Percentiles rank a stretch among this genome's conserved stretches.
phyloP scores from a whole-genome alignment of 441 rosid genomes.

The Erysimum pusillum region DNA sequence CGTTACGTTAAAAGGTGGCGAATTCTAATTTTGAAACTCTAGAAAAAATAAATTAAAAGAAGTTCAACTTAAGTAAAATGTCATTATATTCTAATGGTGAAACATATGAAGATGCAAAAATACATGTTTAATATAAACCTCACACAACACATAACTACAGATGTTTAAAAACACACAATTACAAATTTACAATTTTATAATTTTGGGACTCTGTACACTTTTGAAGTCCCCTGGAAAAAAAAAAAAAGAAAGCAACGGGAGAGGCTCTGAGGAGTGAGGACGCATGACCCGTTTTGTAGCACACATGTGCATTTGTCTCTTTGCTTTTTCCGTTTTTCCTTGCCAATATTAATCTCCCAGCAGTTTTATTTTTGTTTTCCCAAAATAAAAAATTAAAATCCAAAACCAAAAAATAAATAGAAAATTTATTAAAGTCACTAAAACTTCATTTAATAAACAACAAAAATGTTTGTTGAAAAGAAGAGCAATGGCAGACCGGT shows the following conservation, averaged over 20 bases:
- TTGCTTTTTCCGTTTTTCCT: conserved; percentile 29
- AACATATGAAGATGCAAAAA: not conserved
- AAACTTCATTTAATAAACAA: not conserved
- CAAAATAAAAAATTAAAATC: not conserved
- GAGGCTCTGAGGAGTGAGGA: conserved; percentile 13
- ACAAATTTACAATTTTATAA: not conserved
- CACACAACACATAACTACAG: not conserved
- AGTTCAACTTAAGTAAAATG: not conserved
- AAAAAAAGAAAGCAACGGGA: conserved; percentile 13
- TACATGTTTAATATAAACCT: not conserved
- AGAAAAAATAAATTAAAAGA: too few species aligned
- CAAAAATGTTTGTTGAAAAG: conserved; percentile 25
- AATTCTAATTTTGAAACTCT: not conserved
- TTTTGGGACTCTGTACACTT: not conserved
- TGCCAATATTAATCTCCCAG: conserved; percentile 24
- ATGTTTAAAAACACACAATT: not conserved
- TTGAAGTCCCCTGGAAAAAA: not conserved
- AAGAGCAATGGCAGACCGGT: conserved; percentile 37
- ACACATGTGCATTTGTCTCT: conserved; percentile 45
- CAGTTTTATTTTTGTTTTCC: not conserved
- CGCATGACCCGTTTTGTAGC: conserved; percentile 28
- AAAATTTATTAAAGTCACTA: not conserved
- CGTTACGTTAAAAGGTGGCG: not conserved
- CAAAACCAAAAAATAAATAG: not conserved
- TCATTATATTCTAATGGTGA: not conserved